Evolutionary conservation across 2,329 filamentous ascomycete species (phyloP), one percentile per base, ranked within the genome.

Genomic region (Lachnellula occidentalis): DNA sequence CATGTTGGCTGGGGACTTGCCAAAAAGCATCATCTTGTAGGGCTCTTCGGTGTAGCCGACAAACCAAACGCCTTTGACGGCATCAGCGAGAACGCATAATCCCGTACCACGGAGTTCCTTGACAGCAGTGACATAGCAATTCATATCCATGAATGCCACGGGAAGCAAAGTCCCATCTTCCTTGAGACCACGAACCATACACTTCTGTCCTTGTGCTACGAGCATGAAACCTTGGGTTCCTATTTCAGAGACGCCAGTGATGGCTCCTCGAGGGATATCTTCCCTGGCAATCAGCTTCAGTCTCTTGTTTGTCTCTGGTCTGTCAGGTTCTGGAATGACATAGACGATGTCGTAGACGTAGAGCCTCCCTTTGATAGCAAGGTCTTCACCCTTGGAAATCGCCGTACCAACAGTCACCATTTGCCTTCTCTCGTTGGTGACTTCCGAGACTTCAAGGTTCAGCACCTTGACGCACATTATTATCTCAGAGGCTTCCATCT

Each of bases 81-180:
- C 89, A 73, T 99, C 94, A 0, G 89, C 88, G 73, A 96, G 85
- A 11, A 96, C 78, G 66, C 89, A 91, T 68, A 99, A 78, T 0
- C 92, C 92, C 0, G 90, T 95, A 1, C 87, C 84, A 3, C 85
- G 84, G 17, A 99, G 78, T 64, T 90, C 89, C 67, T 92, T 94
- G 51, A 90, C 81, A n/a, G 87, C 83, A 2, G 85, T 89, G 12
- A 96, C 90, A 66, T 96, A 94, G 71, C 89, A 95, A 73, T 90
- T 94, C 85, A 96, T 95, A 67, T 99, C 94, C 78, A 99, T 88
- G 68, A 99, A 99, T 0, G 94, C 94, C 3, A 99, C 92, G 0
- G 94, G 94, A 1, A 97, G 77, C 50, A 97, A 79, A 1, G 88
- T 91, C 0, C 92, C 90, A 68, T 99, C 94, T 70, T 99, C 94